Percentiles rank a stretch among this genome's conserved stretches.
phyloP scores from a whole-genome alignment of 345 rosid genomes.

The Dipteronia sinensis region DNA sequence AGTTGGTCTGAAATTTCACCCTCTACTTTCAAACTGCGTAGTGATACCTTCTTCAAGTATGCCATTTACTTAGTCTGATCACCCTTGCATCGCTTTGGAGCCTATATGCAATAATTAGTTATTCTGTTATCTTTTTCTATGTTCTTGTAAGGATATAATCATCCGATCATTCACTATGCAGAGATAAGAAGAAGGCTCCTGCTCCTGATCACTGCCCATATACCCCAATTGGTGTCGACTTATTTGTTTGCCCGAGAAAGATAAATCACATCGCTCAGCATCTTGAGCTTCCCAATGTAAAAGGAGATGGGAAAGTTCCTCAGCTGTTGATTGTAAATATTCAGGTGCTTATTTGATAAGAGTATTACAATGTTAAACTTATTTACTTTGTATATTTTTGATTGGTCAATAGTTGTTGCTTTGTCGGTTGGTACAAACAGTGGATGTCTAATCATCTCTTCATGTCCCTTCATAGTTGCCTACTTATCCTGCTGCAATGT shows the following conservation, averaged over 20 bases:
- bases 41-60: constrained; percentile 71
- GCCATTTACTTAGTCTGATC: constrained; percentile 15
- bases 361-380: background rate
- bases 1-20: constrained; percentile 75
- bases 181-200: constrained; percentile 77
- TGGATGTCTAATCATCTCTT: constrained; percentile 12
- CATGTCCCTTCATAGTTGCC: constrained; percentile 61
- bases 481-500: constrained; percentile 90
- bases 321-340: constrained; percentile 89
- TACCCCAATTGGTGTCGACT: constrained; percentile 76
- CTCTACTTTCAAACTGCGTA: constrained; percentile 67
- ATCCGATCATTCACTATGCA: constrained; percentile 35
- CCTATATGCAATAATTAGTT: background rate
- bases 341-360: constrained; percentile 52
- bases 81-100: background rate
- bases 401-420: background rate
- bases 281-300: constrained; percentile 79
- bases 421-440: background rate
- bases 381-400: background rate
- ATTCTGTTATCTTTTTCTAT: constrained; percentile 9
- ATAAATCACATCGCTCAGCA: constrained; percentile 89
- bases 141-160: constrained; percentile 1
- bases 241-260: constrained; percentile 76
- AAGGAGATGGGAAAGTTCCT: constrained; percentile 63
- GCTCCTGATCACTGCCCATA: constrained; percentile 68